Evolutionary conservation across 805 yeast species (phyloP).

Genomic region (Candida sanyiensis): DNA sequence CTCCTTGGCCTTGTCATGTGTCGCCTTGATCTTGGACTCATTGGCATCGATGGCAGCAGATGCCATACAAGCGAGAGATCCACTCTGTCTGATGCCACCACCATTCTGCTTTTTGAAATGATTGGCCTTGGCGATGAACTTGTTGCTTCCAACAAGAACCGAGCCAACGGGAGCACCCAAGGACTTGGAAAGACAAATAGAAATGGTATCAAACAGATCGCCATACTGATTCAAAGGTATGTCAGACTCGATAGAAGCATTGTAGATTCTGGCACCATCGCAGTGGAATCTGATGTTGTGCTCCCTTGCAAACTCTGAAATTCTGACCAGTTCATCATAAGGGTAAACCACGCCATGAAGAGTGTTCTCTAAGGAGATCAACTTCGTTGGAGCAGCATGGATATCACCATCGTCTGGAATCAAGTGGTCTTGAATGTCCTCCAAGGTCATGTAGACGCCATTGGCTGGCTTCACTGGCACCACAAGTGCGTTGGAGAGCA

Average conservation of each 20-base stretch:
- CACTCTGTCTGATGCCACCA: constrained; percentile 90
- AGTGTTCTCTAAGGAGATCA: constrained; percentile 84
- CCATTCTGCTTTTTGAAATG: constrained; percentile 91
- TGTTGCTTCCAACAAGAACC: constrained; percentile 62
- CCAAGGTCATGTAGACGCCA: constrained; percentile 71
- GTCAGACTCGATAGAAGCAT: constrained; percentile 65
- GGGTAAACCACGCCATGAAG: constrained; percentile 81
- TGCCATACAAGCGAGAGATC: constrained; percentile 77
- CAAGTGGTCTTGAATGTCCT: constrained; percentile 61
- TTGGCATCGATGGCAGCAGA: constrained; percentile 66
- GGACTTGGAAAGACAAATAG: constrained; percentile 83
- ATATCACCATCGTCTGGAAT: constrained; percentile 75
- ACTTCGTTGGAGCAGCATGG: constrained; percentile 82
- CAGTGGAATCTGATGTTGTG: constrained; percentile 63
- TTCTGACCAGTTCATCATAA: constrained; percentile 65
- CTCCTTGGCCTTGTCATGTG: constrained; percentile 47
- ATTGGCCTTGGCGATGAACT: constrained; percentile 61
- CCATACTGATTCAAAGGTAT: constrained; percentile 62
- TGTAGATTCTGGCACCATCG: constrained; percentile 96
- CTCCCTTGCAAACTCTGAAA: constrained; percentile 61
- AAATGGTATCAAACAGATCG: constrained; percentile 73
- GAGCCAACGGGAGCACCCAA: constrained; percentile 95
- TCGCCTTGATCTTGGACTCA: constrained; percentile 39
- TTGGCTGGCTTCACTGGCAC: constrained; percentile 74
- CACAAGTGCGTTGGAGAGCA: constrained; percentile 88